Evolutionary conservation across 2,329 filamentous ascomycete genomes (phyloP).

Genomic region (Talaromyces sp.): DNA sequence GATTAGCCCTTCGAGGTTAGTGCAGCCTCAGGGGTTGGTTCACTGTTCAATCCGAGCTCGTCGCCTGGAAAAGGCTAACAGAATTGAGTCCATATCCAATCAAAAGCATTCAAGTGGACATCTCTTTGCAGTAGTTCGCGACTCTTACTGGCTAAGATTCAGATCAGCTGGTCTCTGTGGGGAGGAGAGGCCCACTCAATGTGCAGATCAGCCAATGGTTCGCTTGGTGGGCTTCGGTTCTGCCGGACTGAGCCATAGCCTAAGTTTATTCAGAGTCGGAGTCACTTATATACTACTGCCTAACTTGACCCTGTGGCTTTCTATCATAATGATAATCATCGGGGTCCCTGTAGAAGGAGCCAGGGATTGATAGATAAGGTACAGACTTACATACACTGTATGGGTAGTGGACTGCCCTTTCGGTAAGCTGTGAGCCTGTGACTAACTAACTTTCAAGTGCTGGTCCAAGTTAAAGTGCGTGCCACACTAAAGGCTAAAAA

Average conservation of each 20-base stretch:
- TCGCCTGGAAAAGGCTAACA: no score
- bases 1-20: not conserved
- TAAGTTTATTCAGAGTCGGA: not conserved
- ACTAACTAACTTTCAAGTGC: no score
- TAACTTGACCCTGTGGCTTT: no score
- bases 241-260: no score
- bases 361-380: not conserved
- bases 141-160: conserved; percentile 6
- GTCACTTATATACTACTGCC: not conserved
- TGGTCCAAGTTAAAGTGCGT: no score
- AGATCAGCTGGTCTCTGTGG: conserved; percentile 7
- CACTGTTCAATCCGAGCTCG: not conserved
- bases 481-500: no score
- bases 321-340: no score
- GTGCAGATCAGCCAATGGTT: not conserved
- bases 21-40: not conserved
- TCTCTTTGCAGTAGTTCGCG: not conserved
- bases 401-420: no score
- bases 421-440: no score
- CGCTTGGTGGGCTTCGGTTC: not conserved
- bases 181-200: not conserved
- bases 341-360: no score
- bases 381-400: no score
- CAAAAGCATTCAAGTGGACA: not conserved
- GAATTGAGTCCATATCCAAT: not conserved